phyloP scores from a whole-genome alignment of 2,329 filamentous ascomycete genomes.

The Fusarium ambrosium region DNA sequence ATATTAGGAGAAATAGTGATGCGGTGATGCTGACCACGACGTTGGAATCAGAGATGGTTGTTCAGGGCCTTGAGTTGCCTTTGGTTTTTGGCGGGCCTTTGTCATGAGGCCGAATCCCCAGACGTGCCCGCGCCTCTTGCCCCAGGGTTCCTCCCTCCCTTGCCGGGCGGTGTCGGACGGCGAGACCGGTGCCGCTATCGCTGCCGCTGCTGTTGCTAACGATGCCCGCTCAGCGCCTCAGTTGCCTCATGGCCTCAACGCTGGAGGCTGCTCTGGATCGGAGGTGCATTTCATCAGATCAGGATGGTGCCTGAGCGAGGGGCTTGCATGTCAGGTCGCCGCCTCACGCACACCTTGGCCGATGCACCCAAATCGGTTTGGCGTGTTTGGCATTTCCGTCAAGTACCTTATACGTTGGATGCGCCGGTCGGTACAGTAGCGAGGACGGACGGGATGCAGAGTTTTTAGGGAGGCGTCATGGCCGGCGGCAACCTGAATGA shows the following conservation, averaged over 20 bases:
- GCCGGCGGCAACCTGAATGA: conserved; percentile 24
- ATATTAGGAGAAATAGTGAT: conserved; percentile 20
- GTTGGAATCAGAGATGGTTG: conserved; percentile 27
- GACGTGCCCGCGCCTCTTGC: conserved; percentile 11
- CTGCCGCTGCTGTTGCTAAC: conserved; percentile 30
- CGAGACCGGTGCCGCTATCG: conserved; percentile 39
- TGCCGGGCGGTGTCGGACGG: conserved; percentile 44
- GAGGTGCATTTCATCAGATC: conserved; percentile 28
- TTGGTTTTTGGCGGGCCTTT: neutral
- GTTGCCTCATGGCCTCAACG: conserved; percentile 19
- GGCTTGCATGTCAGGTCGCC: conserved; percentile 39
- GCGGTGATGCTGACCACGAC: conserved; percentile 27
- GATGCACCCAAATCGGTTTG: conserved; percentile 28
- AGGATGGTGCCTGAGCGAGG: conserved; percentile 35
- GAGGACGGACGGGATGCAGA: conserved; percentile 16
- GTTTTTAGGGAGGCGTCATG: conserved; percentile 30
- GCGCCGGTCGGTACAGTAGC: conserved; percentile 5
- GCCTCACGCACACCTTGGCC: conserved; percentile 34
- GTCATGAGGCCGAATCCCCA: conserved; percentile 23
- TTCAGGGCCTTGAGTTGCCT: conserved; percentile 19
- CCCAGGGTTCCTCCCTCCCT: conserved; percentile 15
- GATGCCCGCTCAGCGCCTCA: conserved; percentile 32
- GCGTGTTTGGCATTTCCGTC: conserved; percentile 11
- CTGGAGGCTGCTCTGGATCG: conserved; percentile 33
- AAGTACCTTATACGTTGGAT: conserved; percentile 28